Conservation (phyloP, 78 protist genomes). For the Dictyostelium firmibasis region DNA sequence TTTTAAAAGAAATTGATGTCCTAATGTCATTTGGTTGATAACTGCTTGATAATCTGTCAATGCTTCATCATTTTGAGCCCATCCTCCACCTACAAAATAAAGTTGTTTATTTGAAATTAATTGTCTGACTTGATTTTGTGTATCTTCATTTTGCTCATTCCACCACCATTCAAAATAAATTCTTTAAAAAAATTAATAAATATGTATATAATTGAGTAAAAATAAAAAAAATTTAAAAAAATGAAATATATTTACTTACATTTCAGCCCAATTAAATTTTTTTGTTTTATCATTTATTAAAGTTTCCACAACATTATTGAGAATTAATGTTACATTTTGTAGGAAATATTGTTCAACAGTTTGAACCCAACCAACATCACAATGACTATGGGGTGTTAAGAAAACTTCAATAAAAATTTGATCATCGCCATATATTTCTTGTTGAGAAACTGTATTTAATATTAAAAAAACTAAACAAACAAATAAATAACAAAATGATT, state of each 20-base stretch:
- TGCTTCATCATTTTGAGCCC: constrained; percentile 75
- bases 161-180: constrained; percentile 64
- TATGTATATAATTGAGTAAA: too few species aligned
- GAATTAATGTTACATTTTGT: constrained; percentile 20
- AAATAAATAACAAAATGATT: too few species aligned
- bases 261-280: constrained; percentile 73
- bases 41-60: constrained; percentile 62
- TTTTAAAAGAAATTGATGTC: constrained; percentile 48
- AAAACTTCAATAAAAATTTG: neutral
- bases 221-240: neutral
- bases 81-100: constrained; percentile 76
- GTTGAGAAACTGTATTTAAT: neutral
- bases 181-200: too few species aligned
- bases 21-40: constrained; percentile 66
- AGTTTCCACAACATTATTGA: neutral
- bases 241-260: neutral
- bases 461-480: too few species aligned
- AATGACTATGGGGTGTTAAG: neutral
- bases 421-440: neutral
- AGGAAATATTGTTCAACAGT: constrained; percentile 22
- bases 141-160: neutral
- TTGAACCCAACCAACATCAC: constrained; percentile 66
- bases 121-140: neutral
- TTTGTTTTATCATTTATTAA: constrained; percentile 14
- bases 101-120: constrained; percentile 23